Evolutionary conservation across 2,329 filamentous ascomycete genomes (phyloP).

Genomic region (Lachnellula occidentalis): DNA sequence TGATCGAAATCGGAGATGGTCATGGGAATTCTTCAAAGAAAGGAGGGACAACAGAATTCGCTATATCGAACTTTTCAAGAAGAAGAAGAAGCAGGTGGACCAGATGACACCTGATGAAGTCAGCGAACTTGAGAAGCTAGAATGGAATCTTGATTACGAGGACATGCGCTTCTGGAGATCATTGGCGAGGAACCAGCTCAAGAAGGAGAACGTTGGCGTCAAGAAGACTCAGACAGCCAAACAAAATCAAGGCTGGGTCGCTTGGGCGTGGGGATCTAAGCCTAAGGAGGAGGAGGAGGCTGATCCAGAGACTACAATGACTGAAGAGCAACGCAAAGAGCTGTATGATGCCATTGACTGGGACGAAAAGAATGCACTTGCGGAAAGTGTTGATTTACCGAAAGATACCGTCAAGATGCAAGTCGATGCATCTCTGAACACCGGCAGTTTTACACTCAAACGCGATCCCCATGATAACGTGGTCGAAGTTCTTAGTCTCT

Average conservation of each 20-base stretch:
- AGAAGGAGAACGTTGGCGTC: slow-evolving; percentile 90
- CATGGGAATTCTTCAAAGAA: slow-evolving; percentile 93
- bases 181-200: slow-evolving; percentile 84
- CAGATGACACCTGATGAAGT: slow-evolving; percentile 62
- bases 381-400: slow-evolving; percentile 83
- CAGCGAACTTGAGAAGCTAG: slow-evolving; percentile 68
- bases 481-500: slow-evolving; percentile 78
- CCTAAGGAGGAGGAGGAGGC: slow-evolving; percentile 49
- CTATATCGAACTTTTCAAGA: slow-evolving; percentile 96
- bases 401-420: slow-evolving; percentile 90
- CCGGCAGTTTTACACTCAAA: slow-evolving; percentile 91
- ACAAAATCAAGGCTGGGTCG: slow-evolving; percentile 78
- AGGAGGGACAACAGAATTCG: slow-evolving; percentile 80
- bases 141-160: slow-evolving; percentile 87
- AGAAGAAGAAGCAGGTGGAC: slow-evolving; percentile 68
- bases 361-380: slow-evolving; percentile 88
- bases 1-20: slow-evolving; percentile 87
- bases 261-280: slow-evolving; percentile 88
- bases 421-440: slow-evolving; percentile 86
- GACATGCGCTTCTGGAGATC: slow-evolving; percentile 97
- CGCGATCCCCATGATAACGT: slow-evolving; percentile 73
- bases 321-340: slow-evolving; percentile 92
- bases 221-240: slow-evolving; percentile 57
- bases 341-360: slow-evolving; percentile 97
- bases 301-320: slow-evolving; percentile 79